Evolutionary conservation across 1,284 basidiomycete species (phyloP).

Genomic region (Malassezia yamatoensis): DNA sequence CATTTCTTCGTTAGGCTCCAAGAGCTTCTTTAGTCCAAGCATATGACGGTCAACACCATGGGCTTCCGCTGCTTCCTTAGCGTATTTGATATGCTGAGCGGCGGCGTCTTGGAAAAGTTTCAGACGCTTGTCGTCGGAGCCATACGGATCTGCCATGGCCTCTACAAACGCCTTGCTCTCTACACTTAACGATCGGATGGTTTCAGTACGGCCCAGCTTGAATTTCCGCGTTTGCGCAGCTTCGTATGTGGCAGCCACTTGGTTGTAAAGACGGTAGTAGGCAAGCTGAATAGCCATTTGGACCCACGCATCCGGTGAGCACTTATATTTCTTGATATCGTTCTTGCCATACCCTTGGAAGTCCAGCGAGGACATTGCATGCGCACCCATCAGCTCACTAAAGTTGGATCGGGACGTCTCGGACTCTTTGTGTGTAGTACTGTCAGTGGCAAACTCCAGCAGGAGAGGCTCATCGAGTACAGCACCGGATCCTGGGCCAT

Average conservation of each 20-base stretch:
- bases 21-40: slow-evolving; percentile 75
- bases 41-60: slow-evolving; percentile 92
- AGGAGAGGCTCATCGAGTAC: slow-evolving; percentile 59
- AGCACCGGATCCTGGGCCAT: slow-evolving; percentile 50
- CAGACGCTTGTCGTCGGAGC: slow-evolving; percentile 57
- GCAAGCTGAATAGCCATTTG: slow-evolving; percentile 94
- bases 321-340: slow-evolving; percentile 75
- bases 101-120: slow-evolving; percentile 68
- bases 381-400: slow-evolving; percentile 63
- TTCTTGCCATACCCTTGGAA: slow-evolving; percentile 87
- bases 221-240: slow-evolving; percentile 88
- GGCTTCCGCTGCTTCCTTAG: slow-evolving; percentile 79
- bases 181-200: slow-evolving; percentile 72
- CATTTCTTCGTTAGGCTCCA: slow-evolving; percentile 64
- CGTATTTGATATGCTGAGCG: slow-evolving; percentile 73
- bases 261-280: slow-evolving; percentile 68
- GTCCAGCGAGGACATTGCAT: slow-evolving; percentile 73
- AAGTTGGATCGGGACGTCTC: slow-evolving; percentile 60
- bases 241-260: slow-evolving; percentile 80
- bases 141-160: slow-evolving; percentile 64
- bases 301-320: slow-evolving; percentile 84
- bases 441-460: slow-evolving; percentile 64
- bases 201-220: slow-evolving; percentile 83
- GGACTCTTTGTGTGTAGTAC: slow-evolving; percentile 53
- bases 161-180: slow-evolving; percentile 78